Conservation (phyloP, 2,329 filamentous ascomycete species). For the Colletotrichum costaricense region DNA sequence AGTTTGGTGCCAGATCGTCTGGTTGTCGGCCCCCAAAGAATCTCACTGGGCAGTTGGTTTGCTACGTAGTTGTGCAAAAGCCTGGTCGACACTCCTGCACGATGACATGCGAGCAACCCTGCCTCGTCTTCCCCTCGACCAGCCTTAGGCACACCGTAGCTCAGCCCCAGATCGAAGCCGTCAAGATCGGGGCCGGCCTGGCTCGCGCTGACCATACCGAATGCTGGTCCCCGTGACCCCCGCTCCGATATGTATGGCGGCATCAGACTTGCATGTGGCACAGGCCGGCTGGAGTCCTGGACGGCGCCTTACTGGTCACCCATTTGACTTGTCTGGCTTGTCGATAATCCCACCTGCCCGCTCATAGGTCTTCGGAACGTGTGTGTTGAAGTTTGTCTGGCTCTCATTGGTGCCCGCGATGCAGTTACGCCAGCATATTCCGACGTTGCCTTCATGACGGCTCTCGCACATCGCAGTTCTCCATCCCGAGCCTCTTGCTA, state of each 20-base stretch:
- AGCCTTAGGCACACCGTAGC: not conserved
- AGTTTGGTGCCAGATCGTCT: not conserved
- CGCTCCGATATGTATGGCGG: slow-evolving; percentile 7
- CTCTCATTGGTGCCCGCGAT: slow-evolving; percentile 26
- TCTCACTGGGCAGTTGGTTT: not conserved
- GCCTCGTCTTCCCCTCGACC: not conserved
- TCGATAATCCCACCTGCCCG: not conserved
- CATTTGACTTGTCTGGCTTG: not conserved
- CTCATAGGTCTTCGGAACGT: not conserved
- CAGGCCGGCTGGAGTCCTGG: not conserved
- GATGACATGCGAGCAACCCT: slow-evolving; percentile 21
- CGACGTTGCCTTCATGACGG: not conserved
- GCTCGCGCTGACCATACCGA: not conserved
- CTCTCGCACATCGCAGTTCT: not conserved
- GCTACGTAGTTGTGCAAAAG: not conserved
- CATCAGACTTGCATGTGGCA: slow-evolving; percentile 22
- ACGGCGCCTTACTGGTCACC: not conserved
- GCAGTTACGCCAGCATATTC: not conserved
- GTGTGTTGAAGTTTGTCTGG: not conserved
- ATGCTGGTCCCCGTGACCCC: slow-evolving; percentile 26
- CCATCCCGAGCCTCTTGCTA: not conserved
- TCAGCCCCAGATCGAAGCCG: slow-evolving; percentile 12
- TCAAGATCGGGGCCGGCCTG: slow-evolving; percentile 13
- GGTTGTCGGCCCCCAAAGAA: not conserved
- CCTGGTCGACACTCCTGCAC: not conserved